Evolutionary conservation across 306 rosid species (phyloP), one percentile per base, ranked within the genome.

Genomic region (Vigna radiata): DNA sequence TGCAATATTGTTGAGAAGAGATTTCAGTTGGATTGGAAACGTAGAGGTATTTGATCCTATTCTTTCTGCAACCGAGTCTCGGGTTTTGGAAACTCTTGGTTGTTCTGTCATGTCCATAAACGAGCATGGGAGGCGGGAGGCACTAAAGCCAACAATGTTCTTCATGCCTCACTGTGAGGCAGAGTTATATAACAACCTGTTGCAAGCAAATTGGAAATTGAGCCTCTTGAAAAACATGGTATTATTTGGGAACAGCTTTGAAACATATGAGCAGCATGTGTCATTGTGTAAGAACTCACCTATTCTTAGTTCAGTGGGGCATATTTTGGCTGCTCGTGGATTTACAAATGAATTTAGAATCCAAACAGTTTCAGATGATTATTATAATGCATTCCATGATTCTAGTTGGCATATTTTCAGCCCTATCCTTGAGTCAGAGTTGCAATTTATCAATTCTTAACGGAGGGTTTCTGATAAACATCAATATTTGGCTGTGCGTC

Each of bases 141-240:
- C 88, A 1, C 1, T 63, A 18, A 84, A 82, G 73, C 89, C 94
- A 48, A 90, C 90, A 0, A 1, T 90, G 84, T 91, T 90, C 85
- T 90, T 89, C 82, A 91, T 94, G 98, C 97, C 98, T 10, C 97
- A 91, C 74, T 91, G 94, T 55, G 97, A 90, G 79, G 94, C 93
- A 11, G 90, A 79, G 85, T 73, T 94, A 76, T 94, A 94, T 56
- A 83, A 85, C 86, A 94, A 91, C 86, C 90, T 91, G 50, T 82
- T 94, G 85, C 89, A 47, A 65, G 94, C 85, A 7, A 91, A 94
- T 82, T 91, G 96, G 98, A 79, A 78, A 39, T 79, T 70, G 74
- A 82, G 43, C 78, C 84, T 84, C n/a, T 73, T 94, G 77, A 87
- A 82, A 76, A 87, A 81, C 82, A 47, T 89, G 78, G 84, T 86